These are phyloP conservation scores for Akanthomyces dipterigenus DNA, from an alignment of 2,329 filamentous ascomycete genomes.

Conservation along the genomic window DNA sequence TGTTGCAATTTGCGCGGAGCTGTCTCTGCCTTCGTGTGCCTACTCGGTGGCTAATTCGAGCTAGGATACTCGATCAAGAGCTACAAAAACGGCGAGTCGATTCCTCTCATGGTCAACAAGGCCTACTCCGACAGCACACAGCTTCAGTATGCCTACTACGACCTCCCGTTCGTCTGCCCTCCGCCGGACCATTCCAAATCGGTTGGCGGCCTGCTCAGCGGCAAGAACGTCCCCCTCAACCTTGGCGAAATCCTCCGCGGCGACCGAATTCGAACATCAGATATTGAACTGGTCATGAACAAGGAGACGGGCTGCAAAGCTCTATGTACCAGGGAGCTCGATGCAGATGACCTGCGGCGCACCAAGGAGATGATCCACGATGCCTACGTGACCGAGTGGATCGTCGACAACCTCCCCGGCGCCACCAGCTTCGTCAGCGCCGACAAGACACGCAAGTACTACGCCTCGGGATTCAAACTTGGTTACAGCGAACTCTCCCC, in stretches of 20 bases:
- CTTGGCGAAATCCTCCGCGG: conserved; percentile 82
- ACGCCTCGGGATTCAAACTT: conserved; percentile 83
- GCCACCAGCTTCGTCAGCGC: conserved; percentile 84
- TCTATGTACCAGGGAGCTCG: conserved; percentile 64
- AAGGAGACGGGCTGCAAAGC: conserved; percentile 66
- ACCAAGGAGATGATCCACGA: conserved; percentile 67
- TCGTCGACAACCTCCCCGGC: conserved; percentile 83
- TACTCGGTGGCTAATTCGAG: neutral
- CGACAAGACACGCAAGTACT: conserved; percentile 80
- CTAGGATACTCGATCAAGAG: conserved; percentile 74
- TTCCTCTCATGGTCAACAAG: conserved; percentile 87
- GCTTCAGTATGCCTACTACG: conserved; percentile 86
- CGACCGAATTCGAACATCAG: conserved; percentile 77
- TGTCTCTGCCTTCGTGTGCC: neutral
- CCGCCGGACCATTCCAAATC: conserved; percentile 61
- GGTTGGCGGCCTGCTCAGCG: conserved; percentile 64
- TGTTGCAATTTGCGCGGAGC: neutral
- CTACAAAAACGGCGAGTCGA: conserved; percentile 67
- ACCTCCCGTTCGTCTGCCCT: conserved; percentile 81
- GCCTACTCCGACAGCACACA: conserved; percentile 85
- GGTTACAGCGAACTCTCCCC: conserved; percentile 65
- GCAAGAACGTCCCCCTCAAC: conserved; percentile 73
- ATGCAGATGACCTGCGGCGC: conserved; percentile 56
- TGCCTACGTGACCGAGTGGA: conserved; percentile 87
- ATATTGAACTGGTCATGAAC: conserved; percentile 74